These are phyloP conservation scores for Leccinum broughii DNA, from an alignment of 768 basidiomycete genomes.

Conservation along the genomic window DNA sequence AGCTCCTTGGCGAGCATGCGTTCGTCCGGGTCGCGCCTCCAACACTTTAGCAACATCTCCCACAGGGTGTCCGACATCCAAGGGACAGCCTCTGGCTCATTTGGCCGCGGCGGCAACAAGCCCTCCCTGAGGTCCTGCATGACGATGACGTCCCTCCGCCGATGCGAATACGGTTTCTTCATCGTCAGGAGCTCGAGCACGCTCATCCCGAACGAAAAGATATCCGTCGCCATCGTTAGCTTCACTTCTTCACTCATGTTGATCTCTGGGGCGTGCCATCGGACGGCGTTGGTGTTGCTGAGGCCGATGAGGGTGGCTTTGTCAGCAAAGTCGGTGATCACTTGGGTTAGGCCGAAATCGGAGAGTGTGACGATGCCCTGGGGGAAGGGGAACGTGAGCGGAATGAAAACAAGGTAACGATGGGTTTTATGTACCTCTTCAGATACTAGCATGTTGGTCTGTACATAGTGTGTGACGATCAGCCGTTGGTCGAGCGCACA, in stretches of 20 bases:
- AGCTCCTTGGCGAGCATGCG: conserved; percentile 46
- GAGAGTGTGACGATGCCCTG: conserved; percentile 57
- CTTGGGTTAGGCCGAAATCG: conserved; percentile 65
- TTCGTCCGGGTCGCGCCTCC: conserved; percentile 39
- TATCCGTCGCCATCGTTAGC: conserved; percentile 50
- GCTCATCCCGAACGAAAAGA: conserved; percentile 62
- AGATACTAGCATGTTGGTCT: conserved; percentile 63
- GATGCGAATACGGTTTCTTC: conserved; percentile 48
- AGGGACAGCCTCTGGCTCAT: conserved; percentile 28
- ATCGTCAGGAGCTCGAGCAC: conserved; percentile 59
- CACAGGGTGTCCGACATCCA: conserved; percentile 53
- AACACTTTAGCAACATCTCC: conserved; percentile 47
- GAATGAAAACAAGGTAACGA: not conserved
- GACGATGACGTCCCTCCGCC: conserved; percentile 51
- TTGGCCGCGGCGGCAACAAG: conserved; percentile 46
- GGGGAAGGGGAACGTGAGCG: not conserved
- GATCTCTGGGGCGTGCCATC: conserved; percentile 66
- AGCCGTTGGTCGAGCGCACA: not conserved
- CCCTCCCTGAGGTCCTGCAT: conserved; percentile 43
- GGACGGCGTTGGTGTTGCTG: conserved; percentile 45
- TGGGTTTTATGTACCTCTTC: conserved; percentile 34
- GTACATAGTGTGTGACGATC: not conserved
- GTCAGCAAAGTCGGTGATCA: conserved; percentile 59
- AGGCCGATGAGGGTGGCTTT: conserved; percentile 46
- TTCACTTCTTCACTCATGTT: conserved; percentile 43